A percentile compares a stretch with the other conserved stretches of the same genome.
Evolutionary conservation across 2,329 filamentous ascomycete species (phyloP).

Genomic region (Colletotrichum brevisporum): DNA sequence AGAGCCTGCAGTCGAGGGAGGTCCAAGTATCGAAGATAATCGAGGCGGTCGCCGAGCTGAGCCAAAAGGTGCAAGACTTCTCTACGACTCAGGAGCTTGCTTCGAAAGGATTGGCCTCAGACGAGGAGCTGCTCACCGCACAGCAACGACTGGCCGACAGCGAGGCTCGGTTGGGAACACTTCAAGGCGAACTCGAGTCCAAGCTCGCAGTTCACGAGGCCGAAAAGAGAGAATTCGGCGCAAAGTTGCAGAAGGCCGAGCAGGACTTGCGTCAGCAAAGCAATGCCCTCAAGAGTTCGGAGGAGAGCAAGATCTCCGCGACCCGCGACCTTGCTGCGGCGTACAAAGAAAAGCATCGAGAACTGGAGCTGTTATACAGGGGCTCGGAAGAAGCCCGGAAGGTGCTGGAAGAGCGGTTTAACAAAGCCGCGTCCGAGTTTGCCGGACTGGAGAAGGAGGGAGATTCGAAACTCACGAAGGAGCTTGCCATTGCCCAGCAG

Average conservation of each 20-base stretch:
- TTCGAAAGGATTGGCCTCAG: background rate
- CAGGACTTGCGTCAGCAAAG: conserved; percentile 2
- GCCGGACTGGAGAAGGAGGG: background rate
- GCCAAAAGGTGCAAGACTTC: background rate
- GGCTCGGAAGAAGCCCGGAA: background rate
- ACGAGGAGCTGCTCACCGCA: background rate
- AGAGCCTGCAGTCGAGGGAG: conserved; percentile 18
- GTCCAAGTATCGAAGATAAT: background rate
- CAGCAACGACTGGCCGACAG: background rate
- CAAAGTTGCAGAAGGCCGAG: conserved; percentile 9
- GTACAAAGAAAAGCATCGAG: background rate
- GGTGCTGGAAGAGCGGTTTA: background rate
- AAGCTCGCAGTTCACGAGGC: conserved; percentile 7
- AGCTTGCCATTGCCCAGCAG: conserved; percentile 30
- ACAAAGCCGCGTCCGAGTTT: background rate
- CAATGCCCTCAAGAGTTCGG: background rate
- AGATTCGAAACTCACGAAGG: conserved; percentile 10
- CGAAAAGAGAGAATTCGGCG: conserved; percentile 22
- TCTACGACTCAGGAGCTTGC: background rate
- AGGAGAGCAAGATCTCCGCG: background rate
- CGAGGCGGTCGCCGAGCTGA: conserved; percentile 9
- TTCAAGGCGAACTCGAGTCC: background rate
- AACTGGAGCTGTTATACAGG: background rate
- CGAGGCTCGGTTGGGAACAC: background rate
- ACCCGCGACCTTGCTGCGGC: background rate